Evolutionary conservation across 129 eudicot genomes (phyloP), one percentile per base, ranked within the genome.

Genomic region (Smallanthus sonchifolius): DNA sequence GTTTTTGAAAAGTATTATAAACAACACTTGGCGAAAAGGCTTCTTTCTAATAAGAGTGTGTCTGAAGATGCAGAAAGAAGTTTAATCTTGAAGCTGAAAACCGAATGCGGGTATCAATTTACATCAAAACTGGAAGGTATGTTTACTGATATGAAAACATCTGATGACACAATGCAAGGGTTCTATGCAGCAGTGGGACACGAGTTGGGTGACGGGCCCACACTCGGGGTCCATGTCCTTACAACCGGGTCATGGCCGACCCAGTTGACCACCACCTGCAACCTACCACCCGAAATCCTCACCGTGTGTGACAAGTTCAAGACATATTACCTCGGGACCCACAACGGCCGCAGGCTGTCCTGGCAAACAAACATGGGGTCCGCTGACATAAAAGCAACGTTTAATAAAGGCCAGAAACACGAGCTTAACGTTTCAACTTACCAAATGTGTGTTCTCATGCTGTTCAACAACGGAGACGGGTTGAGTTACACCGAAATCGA

Each of bases 111-210:
- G 52, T 65, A 65, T 40, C 70, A 65, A 24, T 83, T 81, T 4
- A 81, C 83, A 11, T 81, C 89, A 10, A 83, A 64, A 44, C 28
- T 83, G 73, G 83, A 83, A 79, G 83, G 87, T 48, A 79, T 79
- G 87, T 79, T 83, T 70, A 78, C 81, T 15, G 87, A 83, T 40
- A 83, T 83, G 83, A 83, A 79, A 44, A 79, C 87, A 7, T 83
- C 84, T 63, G 82, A 82, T 55, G 85, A 82, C 70, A 82, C 82
- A 57, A 78, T 83, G 86, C 80, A 73, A 56, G 70, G 70, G n/a
- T 65, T 65, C 40, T 65, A 65, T 40, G 36, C 51, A 65, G 70
- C 52, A 40, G 9, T 17, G 32, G 70, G 70, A 42, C 70, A 20
- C 36, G 70, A 65, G 54, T 65, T 65, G 19, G 70, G 70, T 65